Evolutionary conservation across 202 grass and related monocot species (phyloP), one percentile per base, ranked within the genome.

Genomic region (Alloteropsis angusta): DNA sequence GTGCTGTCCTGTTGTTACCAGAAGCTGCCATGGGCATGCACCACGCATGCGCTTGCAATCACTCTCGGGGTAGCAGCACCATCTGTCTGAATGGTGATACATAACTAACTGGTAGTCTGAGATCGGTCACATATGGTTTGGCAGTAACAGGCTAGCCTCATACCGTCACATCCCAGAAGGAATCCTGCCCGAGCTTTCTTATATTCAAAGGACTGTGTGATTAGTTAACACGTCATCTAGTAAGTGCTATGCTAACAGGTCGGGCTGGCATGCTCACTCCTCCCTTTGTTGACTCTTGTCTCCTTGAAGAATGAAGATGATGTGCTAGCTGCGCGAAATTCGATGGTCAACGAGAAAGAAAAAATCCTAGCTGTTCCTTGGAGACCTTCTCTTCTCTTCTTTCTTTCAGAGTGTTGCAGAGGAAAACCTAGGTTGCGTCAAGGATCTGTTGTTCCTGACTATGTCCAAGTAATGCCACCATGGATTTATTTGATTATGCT

Each of bases 271-370:
- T 71, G 64, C 28, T 30, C 63, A 63, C 55, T 86, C 45, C 55
- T 81, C 23, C 72, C 46, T 77, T 81, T 77, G 72, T 77, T 81
- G 84, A 82, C 65, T 56, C 21, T 9, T 9, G 53, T 56, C 23
- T 56, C 21, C 53, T 55, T 55, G 53, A 55, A 55, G 53, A 55
- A 55, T 55, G 22, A 25, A 23, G 53, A 3, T 30, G n/a, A n/a
- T n/a, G n/a, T n/a, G n/a, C n/a, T 30, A 30, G 28, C 28, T 30
- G 28, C 28, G 28, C 28, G 28, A 30, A 30, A 30, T 30, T 3
- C 28, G 3, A 30, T 30, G 28, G 28, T 30, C 28, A 1, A 30
- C 28, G 28, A 30, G 28, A 30, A 30, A 30, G 28, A 30, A 30
- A 30, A 30, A 30, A 30, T 30, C 22, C 8, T 61, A 38, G 67